phyloP scores from a whole-genome alignment of 2,329 filamentous ascomycete species.

The Rachicladosporium sp. region DNA sequence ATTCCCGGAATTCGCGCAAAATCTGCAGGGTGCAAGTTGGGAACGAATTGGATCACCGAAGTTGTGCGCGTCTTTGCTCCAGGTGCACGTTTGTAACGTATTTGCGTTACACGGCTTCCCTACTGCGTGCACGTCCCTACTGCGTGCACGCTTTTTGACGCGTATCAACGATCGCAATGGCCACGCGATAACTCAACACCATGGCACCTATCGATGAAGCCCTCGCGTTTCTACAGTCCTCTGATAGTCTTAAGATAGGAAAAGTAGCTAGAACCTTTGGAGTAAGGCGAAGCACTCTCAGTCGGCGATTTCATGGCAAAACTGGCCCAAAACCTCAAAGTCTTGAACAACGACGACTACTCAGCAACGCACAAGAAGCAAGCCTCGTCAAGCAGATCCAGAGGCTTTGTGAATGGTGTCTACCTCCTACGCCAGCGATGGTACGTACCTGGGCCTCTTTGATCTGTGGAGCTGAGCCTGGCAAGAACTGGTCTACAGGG shows the following conservation, averaged over 20 bases:
- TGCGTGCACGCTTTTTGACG: too few relatives aligned
- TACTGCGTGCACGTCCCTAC: too few relatives aligned
- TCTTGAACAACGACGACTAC: background rate
- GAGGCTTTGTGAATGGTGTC: constrained; percentile 5
- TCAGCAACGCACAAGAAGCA: constrained; percentile 1
- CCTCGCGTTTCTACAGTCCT: background rate
- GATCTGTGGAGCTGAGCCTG: constrained; percentile 5
- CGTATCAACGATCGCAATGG: too few relatives aligned
- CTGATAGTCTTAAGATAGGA: constrained; percentile 1
- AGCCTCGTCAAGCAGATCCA: constrained; percentile 14
- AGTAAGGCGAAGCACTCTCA: constrained; percentile 1
- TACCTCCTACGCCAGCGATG: constrained; percentile 12
- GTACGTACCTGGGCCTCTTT: constrained; percentile 9
- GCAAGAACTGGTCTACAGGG: constrained; percentile 10
- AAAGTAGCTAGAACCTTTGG: background rate
- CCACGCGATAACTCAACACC: too few relatives aligned
- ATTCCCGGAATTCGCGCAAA: too few relatives aligned
- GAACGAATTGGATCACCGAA: too few relatives aligned
- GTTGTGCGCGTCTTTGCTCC: too few relatives aligned
- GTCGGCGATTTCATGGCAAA: background rate
- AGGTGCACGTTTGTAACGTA: too few relatives aligned
- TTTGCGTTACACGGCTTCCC: too few relatives aligned
- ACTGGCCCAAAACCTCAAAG: background rate
- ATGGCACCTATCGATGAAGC: constrained; percentile 3
- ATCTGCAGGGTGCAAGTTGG: too few relatives aligned